A percentile compares a stretch with the other conserved stretches of the same genome.
These are phyloP conservation scores for Bocquillonia castaneifolia DNA, from an alignment of 441 rosid species.

Conservation along the genomic window DNA sequence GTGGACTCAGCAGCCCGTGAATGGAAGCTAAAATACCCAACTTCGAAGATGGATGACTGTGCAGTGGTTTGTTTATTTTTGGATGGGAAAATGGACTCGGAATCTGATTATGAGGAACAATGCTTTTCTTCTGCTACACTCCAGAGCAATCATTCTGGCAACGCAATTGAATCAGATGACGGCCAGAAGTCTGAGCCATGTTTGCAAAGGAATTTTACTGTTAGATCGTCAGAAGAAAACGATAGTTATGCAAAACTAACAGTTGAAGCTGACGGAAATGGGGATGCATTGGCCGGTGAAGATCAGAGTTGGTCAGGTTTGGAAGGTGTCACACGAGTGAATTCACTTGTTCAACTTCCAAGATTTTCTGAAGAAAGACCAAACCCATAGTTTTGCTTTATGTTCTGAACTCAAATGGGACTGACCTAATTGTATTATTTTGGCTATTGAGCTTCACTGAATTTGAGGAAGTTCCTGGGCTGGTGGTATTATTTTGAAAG, in stretches of 20 bases:
- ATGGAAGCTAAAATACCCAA: conserved; percentile 94
- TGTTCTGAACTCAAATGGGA: conserved; percentile 6
- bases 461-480: conserved; percentile 19
- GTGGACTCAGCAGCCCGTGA: conserved; percentile 87
- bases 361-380: conserved; percentile 79
- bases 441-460: conserved; percentile 9
- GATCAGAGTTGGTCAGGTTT: conserved; percentile 90
- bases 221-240: conserved; percentile 73
- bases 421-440: conserved; percentile 17
- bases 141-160: conserved; percentile 67
- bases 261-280: conserved; percentile 34
- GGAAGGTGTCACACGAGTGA: conserved; percentile 93
- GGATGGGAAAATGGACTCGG: conserved; percentile 91
- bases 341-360: conserved; percentile 96
- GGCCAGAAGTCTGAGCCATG: conserved; percentile 81
- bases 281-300: conserved; percentile 38
- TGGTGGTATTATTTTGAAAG: conserved; percentile 12
- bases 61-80: conserved; percentile 94
- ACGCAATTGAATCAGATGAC: conserved; percentile 75
- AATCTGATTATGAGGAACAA: conserved; percentile 77
- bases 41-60: conserved; percentile 97
- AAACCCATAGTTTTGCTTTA: conserved; percentile 31
- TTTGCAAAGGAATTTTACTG: conserved; percentile 79
- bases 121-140: conserved; percentile 85
- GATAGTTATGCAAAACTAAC: conserved; percentile 38